Conservation (phyloP, 768 basidiomycete species). For the Lyophyllum atratum region DNA sequence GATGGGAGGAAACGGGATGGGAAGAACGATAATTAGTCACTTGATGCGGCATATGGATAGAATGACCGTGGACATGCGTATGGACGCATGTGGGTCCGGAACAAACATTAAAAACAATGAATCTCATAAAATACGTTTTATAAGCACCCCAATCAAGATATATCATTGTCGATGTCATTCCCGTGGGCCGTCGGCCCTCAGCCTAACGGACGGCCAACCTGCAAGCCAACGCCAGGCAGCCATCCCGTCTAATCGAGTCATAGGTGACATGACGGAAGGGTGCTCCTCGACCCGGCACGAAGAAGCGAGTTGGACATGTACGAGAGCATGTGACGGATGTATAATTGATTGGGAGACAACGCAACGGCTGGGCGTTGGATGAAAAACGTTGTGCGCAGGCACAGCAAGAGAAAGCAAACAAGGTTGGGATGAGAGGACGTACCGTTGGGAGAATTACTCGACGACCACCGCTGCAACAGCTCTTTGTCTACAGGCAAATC, state of each 20-base stretch:
- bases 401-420: neutral
- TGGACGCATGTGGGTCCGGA: slow-evolving; percentile 14
- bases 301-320: neutral
- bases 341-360: neutral
- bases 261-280: neutral
- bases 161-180: slow-evolving; percentile 1
- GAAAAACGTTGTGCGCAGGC: neutral
- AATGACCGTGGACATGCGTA: slow-evolving; percentile 5
- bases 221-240: neutral
- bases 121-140: neutral
- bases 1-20: neutral
- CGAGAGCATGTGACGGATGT: neutral
- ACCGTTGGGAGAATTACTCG: slow-evolving; percentile 10
- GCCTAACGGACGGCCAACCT: neutral
- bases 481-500: slow-evolving; percentile 17
- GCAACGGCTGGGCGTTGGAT: neutral
- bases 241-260: neutral
- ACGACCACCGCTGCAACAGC: slow-evolving; percentile 18
- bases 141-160: neutral
- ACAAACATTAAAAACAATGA: slow-evolving; percentile 10
- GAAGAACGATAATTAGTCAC: slow-evolving; percentile 11
- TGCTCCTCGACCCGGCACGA: neutral
- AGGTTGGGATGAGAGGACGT: neutral
- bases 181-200: neutral
- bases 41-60: slow-evolving; percentile 8